Base-by-base conservation (phyloP, 176 grass and related monocot genomes). In the Musa itinerans region DNA sequence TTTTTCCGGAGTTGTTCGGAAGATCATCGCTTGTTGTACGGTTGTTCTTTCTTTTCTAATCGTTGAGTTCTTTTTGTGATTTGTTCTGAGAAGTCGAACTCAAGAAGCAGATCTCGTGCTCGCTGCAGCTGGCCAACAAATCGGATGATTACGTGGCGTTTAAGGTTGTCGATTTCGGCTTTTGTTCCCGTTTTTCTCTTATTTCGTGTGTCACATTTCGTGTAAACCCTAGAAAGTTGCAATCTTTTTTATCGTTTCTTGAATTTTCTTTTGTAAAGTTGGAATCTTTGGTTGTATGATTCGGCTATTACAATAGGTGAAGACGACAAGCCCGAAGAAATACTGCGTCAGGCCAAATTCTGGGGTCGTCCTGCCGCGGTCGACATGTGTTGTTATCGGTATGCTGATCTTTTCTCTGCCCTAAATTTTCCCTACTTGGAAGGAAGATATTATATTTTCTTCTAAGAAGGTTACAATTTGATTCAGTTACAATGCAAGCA, bases 301-400 rank as follows among this genome's bases (percentile, higher is more conserved):
- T 64, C 51, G 74, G 17, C 54, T 49, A 10, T 69, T 68, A 80
- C 83, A 80, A 83, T 91, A 92, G 89, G 86, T 92, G 58, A 92
- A 92, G 86, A 92, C 89, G 78, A 92, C 89, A 50, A 92, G 71
- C 83, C 89, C 89, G 23, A 92, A 83, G 83, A 92, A 92, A 66
- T 92, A 92, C 71, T 92, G 89, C 76, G 89, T 92, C 65, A 86
- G 89, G 15, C 89, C 89, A 34, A 92, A 92, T 83, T 72, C 85
- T 79, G 89, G 89, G 27, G 75, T 88, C n/a, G 81, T 92, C 34
- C 50, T 25, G 66, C 86, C 89, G 3, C 89, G 83, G 72, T 88
- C 89, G 54, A 73, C 63, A 10, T 83, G 75, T 27, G 76, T 71
- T 52, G 89, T 92, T 68, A 51, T 92, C 78, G 89, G 89, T 92